Evolutionary conservation across 208 protist genomes (phyloP), one percentile per base, ranked within the genome.

Genomic region (Trypanosoma vivax): DNA sequence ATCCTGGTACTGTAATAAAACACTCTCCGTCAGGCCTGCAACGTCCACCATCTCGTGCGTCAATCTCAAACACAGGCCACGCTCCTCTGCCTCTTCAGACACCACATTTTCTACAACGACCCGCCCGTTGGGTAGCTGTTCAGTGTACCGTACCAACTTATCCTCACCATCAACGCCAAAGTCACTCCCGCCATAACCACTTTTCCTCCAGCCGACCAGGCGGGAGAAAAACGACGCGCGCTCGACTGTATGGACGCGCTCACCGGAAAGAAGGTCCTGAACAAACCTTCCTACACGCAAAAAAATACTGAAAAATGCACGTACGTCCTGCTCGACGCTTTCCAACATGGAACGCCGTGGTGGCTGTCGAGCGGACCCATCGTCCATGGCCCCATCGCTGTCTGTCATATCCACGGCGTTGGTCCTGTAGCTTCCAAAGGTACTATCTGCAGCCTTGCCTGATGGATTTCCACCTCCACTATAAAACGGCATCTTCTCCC

Each of bases 1-100:
- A 9, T 51, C 65, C 27, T 54, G 63, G 52, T 87, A 92, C 33
- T 72, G 40, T 41, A 65, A 28, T 38, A 92, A 70, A 5, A 88
- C 24, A 13, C 67, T 50, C 42, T 87, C 69, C 41, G 73, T 50
- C 40, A 83, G 16, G 7, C 63, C 43, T 33, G 66, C 29, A 30
- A 76, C 47, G 41, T 60, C 45, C 9, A 83, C 46, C n/a, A 92
- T 39, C n/a, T 82, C 67, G 21, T 64, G 40, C 11, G 69, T 59
- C 14, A 89, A 45, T 9, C 24, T 37, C 2, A 71, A 27, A 50
- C 84, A 92, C 23, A 33, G 50, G 23, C 66, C 59, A 28, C 84
- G 76, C 46, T 89, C 76, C 39, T 68, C 48, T 14, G 50, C 41
- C 37, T 92, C 84, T 10, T 67, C 77, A 3, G 29, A 19, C 11